These are phyloP conservation scores for Stagonosporopsis tanaceti DNA, from an alignment of 2,329 filamentous ascomycete species.

Conservation along the genomic window DNA sequence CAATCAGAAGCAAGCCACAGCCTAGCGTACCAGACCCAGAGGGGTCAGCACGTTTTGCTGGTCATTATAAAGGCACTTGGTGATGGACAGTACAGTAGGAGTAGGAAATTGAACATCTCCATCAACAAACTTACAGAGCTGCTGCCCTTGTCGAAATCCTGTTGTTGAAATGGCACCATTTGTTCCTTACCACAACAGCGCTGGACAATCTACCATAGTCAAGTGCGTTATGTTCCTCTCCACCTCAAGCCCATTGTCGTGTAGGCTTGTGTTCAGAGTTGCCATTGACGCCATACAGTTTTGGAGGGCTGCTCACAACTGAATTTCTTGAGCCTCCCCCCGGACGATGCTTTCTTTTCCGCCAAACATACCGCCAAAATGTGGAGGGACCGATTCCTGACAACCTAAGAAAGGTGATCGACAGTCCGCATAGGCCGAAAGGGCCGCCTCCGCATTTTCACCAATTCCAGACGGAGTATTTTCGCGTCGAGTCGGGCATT, in stretches of 20 bases:
- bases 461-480: slow-evolving; percentile 44
- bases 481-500: slow-evolving; percentile 36
- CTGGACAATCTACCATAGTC: slow-evolving; percentile 12
- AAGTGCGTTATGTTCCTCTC: slow-evolving; percentile 6
- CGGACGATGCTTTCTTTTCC: slow-evolving; percentile 17
- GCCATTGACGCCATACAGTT: slow-evolving; percentile 8
- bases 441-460: slow-evolving; percentile 46
- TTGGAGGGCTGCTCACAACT: slow-evolving; percentile 16
- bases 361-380: slow-evolving; percentile 16
- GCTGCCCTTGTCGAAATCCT: background rate
- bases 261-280: background rate
- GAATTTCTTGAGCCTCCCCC: slow-evolving; percentile 14
- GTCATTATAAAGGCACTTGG: background rate
- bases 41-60: too few species aligned
- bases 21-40: too few species aligned
- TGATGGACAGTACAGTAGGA: background rate
- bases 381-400: slow-evolving; percentile 14
- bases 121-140: background rate
- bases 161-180: slow-evolving; percentile 11
- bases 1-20: too few species aligned
- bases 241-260: background rate
- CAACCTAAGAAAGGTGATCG: slow-evolving; percentile 11
- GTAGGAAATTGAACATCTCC: background rate
- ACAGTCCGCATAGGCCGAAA: slow-evolving; percentile 11
- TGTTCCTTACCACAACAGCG: slow-evolving; percentile 11